phyloP scores from a whole-genome alignment of 192 early-diverging fungal genomes.

The Coemansia sp. region DNA sequence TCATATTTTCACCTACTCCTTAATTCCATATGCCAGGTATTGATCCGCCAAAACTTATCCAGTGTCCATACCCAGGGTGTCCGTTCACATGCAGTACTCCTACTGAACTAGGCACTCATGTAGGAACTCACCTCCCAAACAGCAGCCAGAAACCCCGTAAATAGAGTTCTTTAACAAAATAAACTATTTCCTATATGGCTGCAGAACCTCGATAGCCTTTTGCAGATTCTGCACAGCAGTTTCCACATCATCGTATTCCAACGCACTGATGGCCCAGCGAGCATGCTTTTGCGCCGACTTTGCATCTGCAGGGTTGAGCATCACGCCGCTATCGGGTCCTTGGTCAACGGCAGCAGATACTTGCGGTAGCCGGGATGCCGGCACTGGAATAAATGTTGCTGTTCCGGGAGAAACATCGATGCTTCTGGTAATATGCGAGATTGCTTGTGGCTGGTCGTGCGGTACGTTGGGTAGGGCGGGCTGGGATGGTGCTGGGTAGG shows the following conservation, averaged over 20 bases:
- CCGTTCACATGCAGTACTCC: too few species aligned
- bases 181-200: slow-evolving; percentile 20
- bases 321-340: neutral
- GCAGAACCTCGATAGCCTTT: slow-evolving; percentile 58
- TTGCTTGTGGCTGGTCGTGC: slow-evolving; percentile 1
- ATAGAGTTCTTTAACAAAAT: too few species aligned
- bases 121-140: too few species aligned
- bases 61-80: too few species aligned
- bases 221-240: slow-evolving; percentile 78
- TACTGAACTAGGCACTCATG: too few species aligned
- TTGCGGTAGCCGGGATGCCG: slow-evolving; percentile 24
- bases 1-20: too few species aligned
- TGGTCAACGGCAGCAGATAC: neutral
- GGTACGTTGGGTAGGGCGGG: slow-evolving; percentile 28
- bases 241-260: slow-evolving; percentile 91
- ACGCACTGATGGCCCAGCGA: slow-evolving; percentile 88
- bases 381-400: slow-evolving; percentile 42
- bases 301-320: slow-evolving; percentile 57
- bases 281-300: slow-evolving; percentile 80
- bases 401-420: neutral
- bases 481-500: neutral
- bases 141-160: too few species aligned
- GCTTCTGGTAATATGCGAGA: neutral
- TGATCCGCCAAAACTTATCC: too few species aligned
- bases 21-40: too few species aligned